Base-by-base conservation (phyloP, 768 basidiomycete genomes). In the Suillus ampliporus region DNA sequence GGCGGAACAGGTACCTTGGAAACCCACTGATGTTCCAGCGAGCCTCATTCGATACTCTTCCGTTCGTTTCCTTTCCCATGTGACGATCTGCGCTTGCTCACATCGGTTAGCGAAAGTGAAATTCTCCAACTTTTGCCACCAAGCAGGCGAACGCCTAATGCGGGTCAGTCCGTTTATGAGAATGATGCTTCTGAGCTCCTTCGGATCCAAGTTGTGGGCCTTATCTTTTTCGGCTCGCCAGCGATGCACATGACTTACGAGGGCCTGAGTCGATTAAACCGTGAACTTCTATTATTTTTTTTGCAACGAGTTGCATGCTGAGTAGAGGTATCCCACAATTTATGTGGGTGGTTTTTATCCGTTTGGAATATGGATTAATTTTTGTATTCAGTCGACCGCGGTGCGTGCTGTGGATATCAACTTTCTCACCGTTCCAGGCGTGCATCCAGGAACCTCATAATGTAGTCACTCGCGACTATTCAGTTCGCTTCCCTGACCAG, bases 11-110 rank as follows among this genome's bases (percentile, higher is more conserved):
- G 23, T 56, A 6, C 54, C 54, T 56, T 56, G 17, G 54, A 56
- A 40, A 56, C 54, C 54, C 54, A 56, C 17, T 56, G 54, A 56
- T 56, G 38, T 26, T 38, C 37, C 23, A 56, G 23, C 38, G 23
- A 40, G 17, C 23, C 38, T 26, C 54, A 40, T 41, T 11, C 52
- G 14, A 23, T 34, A 13, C 6, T 38, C 19, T 26, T 38, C 35
- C 21, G 35, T 53, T 23, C 21, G 14, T 35, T 37, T 9, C 15
- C 15, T 56, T 56, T 56, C 54, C 54, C 37, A 40, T 40, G 23
- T 26, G 17, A 17, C 17, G 54, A 56, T 56, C 54, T 37, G 26
- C 54, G 23, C 54, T 40, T 56, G 38, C 17, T 56, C 54, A 40
- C 6, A 56, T 41, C 23, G 11, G 54, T 26, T 37, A 17, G 37